Base-by-base conservation (phyloP, 208 protist genomes). In the Leishmania arabica region DNA sequence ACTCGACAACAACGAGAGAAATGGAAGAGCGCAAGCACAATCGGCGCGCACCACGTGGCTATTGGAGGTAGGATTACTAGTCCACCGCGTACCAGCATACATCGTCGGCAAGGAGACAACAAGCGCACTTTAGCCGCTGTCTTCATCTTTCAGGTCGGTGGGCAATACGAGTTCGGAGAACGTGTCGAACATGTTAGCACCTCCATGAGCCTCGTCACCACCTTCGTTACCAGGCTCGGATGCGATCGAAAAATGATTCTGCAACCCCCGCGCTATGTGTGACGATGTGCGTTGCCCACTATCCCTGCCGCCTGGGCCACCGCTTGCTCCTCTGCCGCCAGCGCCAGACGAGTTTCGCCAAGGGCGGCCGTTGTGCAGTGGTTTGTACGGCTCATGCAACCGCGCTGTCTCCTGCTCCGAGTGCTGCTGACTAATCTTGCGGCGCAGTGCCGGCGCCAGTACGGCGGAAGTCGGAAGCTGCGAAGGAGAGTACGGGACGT, bases 131-230 rank as follows among this genome's bases (percentile, higher is more conserved):
- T 72, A 54, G 58, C 83, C 60, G 13, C 75, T 49, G 5, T 77
- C 66, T 17, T 79, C 64, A 31, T 54, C 62, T 54, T 51, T 68
- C 21, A 73, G 49, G 8, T 45, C 78, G 21, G 64, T 31, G 19
- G 78, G 47, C 27, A 82, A 49, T 51, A 83, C 62, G 51, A 92
- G 84, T 54, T 90, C 84, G 42, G 86, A 83, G 74, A 78, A 92
- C 17, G 89, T 92, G 73, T 92, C 89, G 62, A 89, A 92, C 19
- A 84, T 92, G 27, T 84, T 84, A 37, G 31, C 27, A 54, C 75
- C 79, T 24, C 49, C 70, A 2, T 45, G 68, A 47, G 19, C 45
- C 13, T 79, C 72, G 13, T 53, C 56, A 8, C 77, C 34, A 4
- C 54, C 37, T 64, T 77, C 62, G 47, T 42, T 19, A n/a, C 27